Evolutionary conservation across 2,329 filamentous ascomycete species (phyloP), one percentile per base, ranked within the genome.

Genomic region (Aureobasidium pullulans): DNA sequence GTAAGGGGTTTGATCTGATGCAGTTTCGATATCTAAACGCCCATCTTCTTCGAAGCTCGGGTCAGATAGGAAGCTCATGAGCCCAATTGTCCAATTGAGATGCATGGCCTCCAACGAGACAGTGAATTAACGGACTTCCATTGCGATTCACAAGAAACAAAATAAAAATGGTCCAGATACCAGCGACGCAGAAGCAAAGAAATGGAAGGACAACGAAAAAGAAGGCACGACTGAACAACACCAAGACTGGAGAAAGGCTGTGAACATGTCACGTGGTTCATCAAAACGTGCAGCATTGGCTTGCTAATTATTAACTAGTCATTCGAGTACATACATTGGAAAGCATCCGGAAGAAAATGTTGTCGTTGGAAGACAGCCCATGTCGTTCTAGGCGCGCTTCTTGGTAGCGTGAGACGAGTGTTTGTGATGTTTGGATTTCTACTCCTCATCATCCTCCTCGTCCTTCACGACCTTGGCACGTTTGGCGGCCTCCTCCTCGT

Each of bases 401-500:
- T 19, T 43, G 28, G 13, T 52, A 52, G 36, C 13, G 34, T 52
- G 34, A 40, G 48, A n/a, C 34, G 48, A 31, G 36, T 4, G 48
- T 3, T 11, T 29, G 19, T 13, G 52, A 23, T 31, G 37, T 31
- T 46, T 56, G 29, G 57, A 59, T 23, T 39, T 59, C 57, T 64
- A 63, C 52, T 66, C 62, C 32, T 64, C 63, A 42, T 65, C 62
- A 50, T 65, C 63, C 19, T 52, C 13, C 19, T 52, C 48, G 19
- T 64, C 62, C 34, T 64, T 62, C 16, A 63, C 58, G n/a, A 52
- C 40, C 63, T 63, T 64, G 5, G 31, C 39, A 15, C 68, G 68
- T 61, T 65, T 69, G 40, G 65, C 67, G 59, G 66, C 65, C 64
- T 69, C 68, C 63, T 72, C 71, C 28, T 68, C 62, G 60, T 67